Evolutionary conservation across 1,284 basidiomycete genomes (phyloP).

Genomic region (Ganoderma lucidum): DNA sequence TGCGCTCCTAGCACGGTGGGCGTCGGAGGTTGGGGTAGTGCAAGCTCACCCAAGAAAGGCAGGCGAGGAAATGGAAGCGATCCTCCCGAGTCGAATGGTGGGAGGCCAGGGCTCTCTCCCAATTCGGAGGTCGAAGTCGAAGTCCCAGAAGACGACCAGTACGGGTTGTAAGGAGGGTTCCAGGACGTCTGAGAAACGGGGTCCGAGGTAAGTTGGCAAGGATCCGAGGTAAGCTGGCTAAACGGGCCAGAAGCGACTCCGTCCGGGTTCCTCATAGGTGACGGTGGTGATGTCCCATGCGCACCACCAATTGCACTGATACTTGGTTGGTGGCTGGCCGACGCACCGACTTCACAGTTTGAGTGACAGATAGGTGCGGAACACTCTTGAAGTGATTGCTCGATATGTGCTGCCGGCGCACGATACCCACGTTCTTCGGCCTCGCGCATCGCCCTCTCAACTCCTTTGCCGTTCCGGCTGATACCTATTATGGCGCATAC

Average conservation of each 20-base stretch:
- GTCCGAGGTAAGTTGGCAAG: too few relatives aligned
- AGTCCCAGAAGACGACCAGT: neutral
- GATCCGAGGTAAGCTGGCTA: slow-evolving; percentile 11
- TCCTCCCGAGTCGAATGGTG: neutral
- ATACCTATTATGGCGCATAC: slow-evolving; percentile 21
- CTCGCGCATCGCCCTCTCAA: slow-evolving; percentile 9
- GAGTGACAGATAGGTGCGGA: too few relatives aligned
- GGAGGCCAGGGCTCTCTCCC: neutral
- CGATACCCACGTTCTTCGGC: neutral
- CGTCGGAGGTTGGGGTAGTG: neutral
- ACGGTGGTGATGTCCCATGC: neutral
- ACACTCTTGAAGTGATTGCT: neutral
- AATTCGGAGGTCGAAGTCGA: neutral
- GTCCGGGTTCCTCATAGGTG: neutral
- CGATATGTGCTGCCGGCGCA: neutral
- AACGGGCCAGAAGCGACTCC: neutral
- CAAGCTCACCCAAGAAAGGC: neutral
- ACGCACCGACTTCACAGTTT: too few relatives aligned
- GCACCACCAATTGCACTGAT: too few relatives aligned
- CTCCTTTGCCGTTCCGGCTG: slow-evolving; percentile 24
- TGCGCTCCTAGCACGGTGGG: neutral
- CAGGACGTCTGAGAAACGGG: slow-evolving; percentile 16
- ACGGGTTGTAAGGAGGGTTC: slow-evolving; percentile 15
- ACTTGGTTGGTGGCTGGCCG: neutral
- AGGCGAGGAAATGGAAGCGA: neutral